phyloP scores from a whole-genome alignment of 169 alveolate genomes.

The Eimeria praecox region DNA sequence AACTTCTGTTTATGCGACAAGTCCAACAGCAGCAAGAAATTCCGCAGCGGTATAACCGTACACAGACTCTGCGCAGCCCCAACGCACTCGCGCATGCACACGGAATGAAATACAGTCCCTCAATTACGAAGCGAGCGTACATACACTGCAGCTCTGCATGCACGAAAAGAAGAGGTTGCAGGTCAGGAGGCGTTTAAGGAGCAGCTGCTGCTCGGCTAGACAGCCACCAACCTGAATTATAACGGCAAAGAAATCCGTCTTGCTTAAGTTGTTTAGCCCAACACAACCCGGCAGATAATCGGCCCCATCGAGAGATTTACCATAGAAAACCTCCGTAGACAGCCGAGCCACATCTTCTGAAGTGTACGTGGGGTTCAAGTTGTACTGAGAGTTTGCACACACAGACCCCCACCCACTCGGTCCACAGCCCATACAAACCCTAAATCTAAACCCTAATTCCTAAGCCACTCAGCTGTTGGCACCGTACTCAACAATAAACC shows the following conservation, averaged over 20 bases:
- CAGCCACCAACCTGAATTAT: conserved; percentile 92
- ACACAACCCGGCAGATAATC: conserved; percentile 96
- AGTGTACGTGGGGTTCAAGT: conserved; percentile 90
- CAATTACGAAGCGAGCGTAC: too few species aligned
- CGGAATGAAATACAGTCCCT: too few species aligned
- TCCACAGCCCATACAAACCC: too few species aligned
- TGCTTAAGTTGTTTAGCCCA: conserved; percentile 97
- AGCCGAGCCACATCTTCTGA: conserved; percentile 87
- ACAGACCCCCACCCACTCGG: too few species aligned
- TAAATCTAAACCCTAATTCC: too few species aligned
- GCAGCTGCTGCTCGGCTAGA: too few species aligned
- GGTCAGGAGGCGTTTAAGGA: too few species aligned
- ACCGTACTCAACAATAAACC: too few species aligned
- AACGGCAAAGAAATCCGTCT: conserved; percentile 98
- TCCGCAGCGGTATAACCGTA: conserved; percentile 84
- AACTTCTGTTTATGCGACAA: conserved; percentile 84
- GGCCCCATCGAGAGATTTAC: conserved; percentile 97
- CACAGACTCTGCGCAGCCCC: conserved; percentile 63
- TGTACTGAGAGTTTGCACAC: conserved; percentile 48
- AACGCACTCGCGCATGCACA: too few species aligned
- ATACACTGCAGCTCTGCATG: neutral
- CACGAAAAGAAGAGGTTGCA: neutral
- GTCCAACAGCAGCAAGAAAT: conserved; percentile 80
- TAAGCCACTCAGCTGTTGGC: too few species aligned
- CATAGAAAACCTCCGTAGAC: conserved; percentile 86